Evolutionary conservation across 768 basidiomycete species (phyloP).

Genomic region (Lentinula sp.): DNA sequence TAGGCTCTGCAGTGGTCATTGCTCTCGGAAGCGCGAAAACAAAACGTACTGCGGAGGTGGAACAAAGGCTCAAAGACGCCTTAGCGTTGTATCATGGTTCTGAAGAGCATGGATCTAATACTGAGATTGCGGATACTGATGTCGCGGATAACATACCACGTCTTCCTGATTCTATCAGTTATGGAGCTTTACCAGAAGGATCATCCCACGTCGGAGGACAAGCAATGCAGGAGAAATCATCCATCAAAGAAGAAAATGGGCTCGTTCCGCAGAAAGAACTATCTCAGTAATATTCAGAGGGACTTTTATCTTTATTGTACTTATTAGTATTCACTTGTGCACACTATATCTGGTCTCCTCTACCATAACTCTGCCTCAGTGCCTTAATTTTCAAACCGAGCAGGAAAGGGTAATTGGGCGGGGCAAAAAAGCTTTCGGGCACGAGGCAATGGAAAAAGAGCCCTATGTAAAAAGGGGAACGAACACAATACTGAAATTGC

Average conservation of each 20-base stretch:
- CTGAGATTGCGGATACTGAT: neutral
- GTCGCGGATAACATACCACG: neutral
- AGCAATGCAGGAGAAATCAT: neutral
- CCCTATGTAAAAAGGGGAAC: no score
- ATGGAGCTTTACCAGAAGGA: neutral
- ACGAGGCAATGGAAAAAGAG: no score
- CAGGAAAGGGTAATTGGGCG: no score
- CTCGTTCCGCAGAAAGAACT: neutral
- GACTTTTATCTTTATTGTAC: neutral
- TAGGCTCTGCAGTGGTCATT: conserved; percentile 65
- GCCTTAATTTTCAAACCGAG: no score
- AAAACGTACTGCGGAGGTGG: conserved; percentile 55
- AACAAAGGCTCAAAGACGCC: conserved; percentile 48
- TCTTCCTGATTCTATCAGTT: neutral
- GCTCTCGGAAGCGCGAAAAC: conserved; percentile 69
- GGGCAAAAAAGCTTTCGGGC: no score
- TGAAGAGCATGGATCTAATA: neutral
- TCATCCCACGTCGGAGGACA: conserved; percentile 3
- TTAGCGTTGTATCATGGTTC: conserved; percentile 22
- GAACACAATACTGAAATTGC: no score
- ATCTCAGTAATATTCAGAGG: neutral
- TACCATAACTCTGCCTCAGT: neutral
- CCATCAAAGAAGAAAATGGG: no score
- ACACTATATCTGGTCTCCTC: neutral
- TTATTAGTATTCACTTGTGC: neutral